These are phyloP conservation scores for Gnetum montanum DNA, from an alignment of 75 land plant genomes.

Conservation along the genomic window DNA sequence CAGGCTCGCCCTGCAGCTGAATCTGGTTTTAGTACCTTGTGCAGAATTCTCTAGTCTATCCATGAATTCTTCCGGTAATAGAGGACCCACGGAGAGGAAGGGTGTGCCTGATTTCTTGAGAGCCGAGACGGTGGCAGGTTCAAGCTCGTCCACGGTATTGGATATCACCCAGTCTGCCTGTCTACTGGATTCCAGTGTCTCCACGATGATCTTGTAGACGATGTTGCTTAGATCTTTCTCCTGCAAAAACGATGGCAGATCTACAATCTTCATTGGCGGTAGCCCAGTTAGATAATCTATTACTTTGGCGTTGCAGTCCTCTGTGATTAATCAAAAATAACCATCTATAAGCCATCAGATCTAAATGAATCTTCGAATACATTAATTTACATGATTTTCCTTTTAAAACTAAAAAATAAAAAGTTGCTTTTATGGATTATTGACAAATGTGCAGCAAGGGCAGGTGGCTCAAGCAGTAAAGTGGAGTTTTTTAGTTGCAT, in stretches of 20 bases:
- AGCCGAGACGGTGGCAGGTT: slow-evolving; percentile 14
- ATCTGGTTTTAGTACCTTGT: too few species aligned
- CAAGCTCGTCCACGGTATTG: slow-evolving; percentile 29
- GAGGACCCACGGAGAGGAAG: slow-evolving; percentile 27
- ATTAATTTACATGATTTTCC: background rate
- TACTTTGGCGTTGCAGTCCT: slow-evolving; percentile 6
- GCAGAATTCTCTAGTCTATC: too few species aligned
- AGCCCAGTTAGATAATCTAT: slow-evolving; percentile 34
- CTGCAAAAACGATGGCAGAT: slow-evolving; percentile 33
- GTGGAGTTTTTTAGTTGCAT: too few species aligned
- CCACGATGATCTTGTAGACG: slow-evolving; percentile 18
- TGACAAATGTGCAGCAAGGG: too few species aligned
- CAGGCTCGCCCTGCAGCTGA: too few species aligned
- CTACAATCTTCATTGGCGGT: slow-evolving; percentile 15
- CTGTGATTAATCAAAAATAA: too few species aligned
- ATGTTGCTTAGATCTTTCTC: slow-evolving; percentile 7
- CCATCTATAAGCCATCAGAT: too few species aligned
- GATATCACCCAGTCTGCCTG: slow-evolving; percentile 23
- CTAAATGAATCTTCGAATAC: background rate
- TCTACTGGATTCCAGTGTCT: slow-evolving; percentile 22
- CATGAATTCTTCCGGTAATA: too few species aligned
- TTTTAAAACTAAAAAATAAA: background rate
- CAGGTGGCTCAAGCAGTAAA: too few species aligned
- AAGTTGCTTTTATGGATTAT: too few species aligned
- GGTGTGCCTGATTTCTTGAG: slow-evolving; percentile 8